These are phyloP conservation scores for Fusarium abutilonis DNA, from an alignment of 2,329 filamentous ascomycete genomes.

Conservation along the genomic window DNA sequence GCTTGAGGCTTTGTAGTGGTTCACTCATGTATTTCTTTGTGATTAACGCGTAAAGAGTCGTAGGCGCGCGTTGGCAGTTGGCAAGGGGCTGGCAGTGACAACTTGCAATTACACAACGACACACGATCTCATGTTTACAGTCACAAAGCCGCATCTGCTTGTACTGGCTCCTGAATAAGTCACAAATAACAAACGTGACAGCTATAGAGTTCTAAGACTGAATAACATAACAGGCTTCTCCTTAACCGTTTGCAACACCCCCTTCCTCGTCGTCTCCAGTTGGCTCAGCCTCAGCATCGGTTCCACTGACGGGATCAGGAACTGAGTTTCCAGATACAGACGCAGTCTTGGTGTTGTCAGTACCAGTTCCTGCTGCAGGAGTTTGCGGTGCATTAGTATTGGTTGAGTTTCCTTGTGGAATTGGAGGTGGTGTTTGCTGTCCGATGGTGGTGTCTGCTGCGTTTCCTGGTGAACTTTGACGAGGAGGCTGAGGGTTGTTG, in stretches of 20 bases:
- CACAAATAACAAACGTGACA: background rate
- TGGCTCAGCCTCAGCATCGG: background rate
- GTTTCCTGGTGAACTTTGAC: too few relatives aligned
- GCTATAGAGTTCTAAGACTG: background rate
- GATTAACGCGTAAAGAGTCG: background rate
- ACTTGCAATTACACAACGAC: background rate
- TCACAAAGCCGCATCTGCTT: background rate
- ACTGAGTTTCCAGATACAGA: background rate
- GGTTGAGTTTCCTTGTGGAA: background rate
- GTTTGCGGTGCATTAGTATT: too few relatives aligned
- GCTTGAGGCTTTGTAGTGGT: background rate
- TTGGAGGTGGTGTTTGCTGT: background rate
- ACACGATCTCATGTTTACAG: background rate
- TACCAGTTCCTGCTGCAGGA: background rate
- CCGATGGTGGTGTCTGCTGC: too few relatives aligned
- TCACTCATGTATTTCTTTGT: background rate
- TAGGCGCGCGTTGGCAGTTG: background rate
- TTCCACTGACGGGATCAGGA: background rate
- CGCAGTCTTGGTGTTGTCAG: background rate
- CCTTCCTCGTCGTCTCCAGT: background rate
- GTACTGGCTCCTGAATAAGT: background rate
- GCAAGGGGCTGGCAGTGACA: constrained; percentile 21
- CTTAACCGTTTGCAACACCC: constrained; percentile 12
- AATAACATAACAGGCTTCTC: background rate
- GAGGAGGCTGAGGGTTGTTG: background rate